phyloP scores from a whole-genome alignment of 495 filamentous ascomycete genomes.

The Parmelia sp. region DNA sequence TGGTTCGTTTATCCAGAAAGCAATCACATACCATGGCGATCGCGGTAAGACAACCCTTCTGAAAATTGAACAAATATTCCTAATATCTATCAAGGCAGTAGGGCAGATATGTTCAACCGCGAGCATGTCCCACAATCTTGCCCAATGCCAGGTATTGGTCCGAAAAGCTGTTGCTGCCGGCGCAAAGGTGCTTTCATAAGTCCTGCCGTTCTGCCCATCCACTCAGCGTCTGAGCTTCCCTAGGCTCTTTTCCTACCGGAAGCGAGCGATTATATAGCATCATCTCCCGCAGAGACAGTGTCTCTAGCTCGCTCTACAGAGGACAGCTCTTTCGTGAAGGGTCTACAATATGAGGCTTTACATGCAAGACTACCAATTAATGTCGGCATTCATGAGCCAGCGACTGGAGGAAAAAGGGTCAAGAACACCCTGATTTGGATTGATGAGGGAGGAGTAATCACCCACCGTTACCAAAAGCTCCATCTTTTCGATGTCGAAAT shows the following conservation, averaged over 20 bases:
- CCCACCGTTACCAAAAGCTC: slow-evolving; percentile 63
- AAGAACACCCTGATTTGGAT: slow-evolving; percentile 68
- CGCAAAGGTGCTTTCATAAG: slow-evolving; percentile 56
- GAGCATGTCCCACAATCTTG: slow-evolving; percentile 69
- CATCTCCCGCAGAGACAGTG: slow-evolving; percentile 57
- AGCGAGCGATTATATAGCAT: slow-evolving; percentile 81
- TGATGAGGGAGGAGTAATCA: slow-evolving; percentile 53
- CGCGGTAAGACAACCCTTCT: background rate
- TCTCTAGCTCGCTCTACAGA: slow-evolving; percentile 55
- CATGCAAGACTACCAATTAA: slow-evolving; percentile 61
- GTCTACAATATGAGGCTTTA: slow-evolving; percentile 61
- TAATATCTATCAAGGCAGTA: slow-evolving; percentile 53
- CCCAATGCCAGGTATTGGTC: slow-evolving; percentile 65
- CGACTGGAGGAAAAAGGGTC: slow-evolving; percentile 48
- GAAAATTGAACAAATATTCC: background rate
- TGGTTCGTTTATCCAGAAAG: background rate
- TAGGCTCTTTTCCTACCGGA: slow-evolving; percentile 88
- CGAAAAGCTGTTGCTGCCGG: slow-evolving; percentile 65
- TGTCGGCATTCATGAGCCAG: slow-evolving; percentile 81
- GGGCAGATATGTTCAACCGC: slow-evolving; percentile 83
- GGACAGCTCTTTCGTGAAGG: slow-evolving; percentile 59
- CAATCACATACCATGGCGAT: background rate
- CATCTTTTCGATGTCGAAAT: slow-evolving; percentile 73
- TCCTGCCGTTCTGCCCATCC: background rate
- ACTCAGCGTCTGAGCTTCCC: slow-evolving; percentile 18